phyloP scores from a whole-genome alignment of 2,329 filamentous ascomycete species.

The Claviceps lovelessii region DNA sequence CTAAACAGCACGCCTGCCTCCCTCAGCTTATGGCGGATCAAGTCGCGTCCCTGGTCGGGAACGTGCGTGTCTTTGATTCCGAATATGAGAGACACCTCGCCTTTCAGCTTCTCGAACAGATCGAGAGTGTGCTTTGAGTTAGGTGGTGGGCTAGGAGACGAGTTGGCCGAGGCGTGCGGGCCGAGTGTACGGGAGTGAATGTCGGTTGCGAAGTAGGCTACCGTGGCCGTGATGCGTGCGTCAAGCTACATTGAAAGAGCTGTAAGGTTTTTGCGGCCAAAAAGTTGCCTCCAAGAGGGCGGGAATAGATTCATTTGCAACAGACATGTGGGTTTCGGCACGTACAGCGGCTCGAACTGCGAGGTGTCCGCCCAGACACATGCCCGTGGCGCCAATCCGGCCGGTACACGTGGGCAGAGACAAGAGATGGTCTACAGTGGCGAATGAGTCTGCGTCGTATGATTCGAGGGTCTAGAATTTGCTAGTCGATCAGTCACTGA shows the following conservation, averaged over 20 bases:
- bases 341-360: slow-evolving; percentile 45
- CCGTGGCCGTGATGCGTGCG: slow-evolving; percentile 56
- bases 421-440: slow-evolving; percentile 56
- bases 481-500: background rate
- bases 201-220: slow-evolving; percentile 88
- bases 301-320: too few species aligned
- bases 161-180: slow-evolving; percentile 34
- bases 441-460: slow-evolving; percentile 66
- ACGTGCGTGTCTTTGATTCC: slow-evolving; percentile 87
- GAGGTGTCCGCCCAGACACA: slow-evolving; percentile 88
- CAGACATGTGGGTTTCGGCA: background rate
- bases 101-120: slow-evolving; percentile 51
- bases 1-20: slow-evolving; percentile 60
- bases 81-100: slow-evolving; percentile 82
- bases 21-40: slow-evolving; percentile 70
- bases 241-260: slow-evolving; percentile 39
- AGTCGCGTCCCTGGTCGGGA: slow-evolving; percentile 63
- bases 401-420: slow-evolving; percentile 67
- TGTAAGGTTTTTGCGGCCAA: background rate
- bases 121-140: slow-evolving; percentile 38
- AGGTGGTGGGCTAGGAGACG: slow-evolving; percentile 22
- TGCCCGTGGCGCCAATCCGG: slow-evolving; percentile 64
- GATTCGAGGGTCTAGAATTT: slow-evolving; percentile 54
- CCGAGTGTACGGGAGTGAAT: slow-evolving; percentile 70
- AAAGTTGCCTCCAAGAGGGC: too few species aligned